Percentiles rank a stretch among this genome's conserved stretches.
These are phyloP conservation scores for Zymoseptoria brevis DNA, from an alignment of 2,329 filamentous ascomycete genomes.

Conservation along the genomic window DNA sequence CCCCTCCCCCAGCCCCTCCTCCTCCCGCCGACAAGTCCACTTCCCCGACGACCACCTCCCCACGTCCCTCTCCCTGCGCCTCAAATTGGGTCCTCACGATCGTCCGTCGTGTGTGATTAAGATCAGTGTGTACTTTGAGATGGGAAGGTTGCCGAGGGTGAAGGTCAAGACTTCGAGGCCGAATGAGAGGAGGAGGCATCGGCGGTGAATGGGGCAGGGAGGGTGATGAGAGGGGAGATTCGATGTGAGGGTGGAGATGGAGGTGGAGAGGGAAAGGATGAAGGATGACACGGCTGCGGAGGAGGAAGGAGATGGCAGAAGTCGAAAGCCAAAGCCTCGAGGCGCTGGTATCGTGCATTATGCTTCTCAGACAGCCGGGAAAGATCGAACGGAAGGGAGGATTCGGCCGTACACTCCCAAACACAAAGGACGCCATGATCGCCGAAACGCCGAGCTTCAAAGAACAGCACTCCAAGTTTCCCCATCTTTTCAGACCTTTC, in stretches of 20 bases:
- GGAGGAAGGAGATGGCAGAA: too few species aligned
- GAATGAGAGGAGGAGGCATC: slow-evolving; percentile 10
- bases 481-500: too few species aligned
- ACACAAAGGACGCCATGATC: neutral
- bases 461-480: neutral
- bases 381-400: too few species aligned
- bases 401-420: neutral
- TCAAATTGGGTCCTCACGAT: slow-evolving; percentile 22
- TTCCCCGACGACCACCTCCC: slow-evolving; percentile 23
- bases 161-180: slow-evolving; percentile 23
- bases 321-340: too few species aligned
- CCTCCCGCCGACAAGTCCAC: slow-evolving; percentile 13
- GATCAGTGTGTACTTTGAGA: slow-evolving; percentile 24
- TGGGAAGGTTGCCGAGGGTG: slow-evolving; percentile 22
- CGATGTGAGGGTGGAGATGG: neutral
- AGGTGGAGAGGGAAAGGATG: slow-evolving; percentile 45
- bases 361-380: too few species aligned
- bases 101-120: slow-evolving; percentile 23
- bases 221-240: neutral
- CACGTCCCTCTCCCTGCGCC: slow-evolving; percentile 18
- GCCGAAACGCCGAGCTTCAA: neutral
- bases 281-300: too few species aligned
- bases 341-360: too few species aligned
- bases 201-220: too few species aligned
- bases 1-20: neutral